phyloP scores from a whole-genome alignment of 2,329 filamentous ascomycete species.

The Sporothrix protearum region DNA sequence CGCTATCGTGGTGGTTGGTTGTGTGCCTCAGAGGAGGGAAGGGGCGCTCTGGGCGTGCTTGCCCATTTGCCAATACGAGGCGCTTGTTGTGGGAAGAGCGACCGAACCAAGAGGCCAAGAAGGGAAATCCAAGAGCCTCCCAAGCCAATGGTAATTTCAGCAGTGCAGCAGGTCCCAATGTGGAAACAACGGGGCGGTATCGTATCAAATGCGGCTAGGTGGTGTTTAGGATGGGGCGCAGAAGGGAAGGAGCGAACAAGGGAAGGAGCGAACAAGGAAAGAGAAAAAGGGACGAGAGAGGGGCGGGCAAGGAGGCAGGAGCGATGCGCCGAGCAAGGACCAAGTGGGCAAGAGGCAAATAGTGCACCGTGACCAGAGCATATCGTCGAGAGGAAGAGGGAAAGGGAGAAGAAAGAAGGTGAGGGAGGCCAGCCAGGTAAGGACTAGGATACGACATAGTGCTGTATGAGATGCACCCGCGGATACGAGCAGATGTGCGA shows the following conservation, averaged over 20 bases:
- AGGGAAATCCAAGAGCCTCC: not conserved
- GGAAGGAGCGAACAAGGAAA: not conserved
- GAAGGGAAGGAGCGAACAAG: not conserved
- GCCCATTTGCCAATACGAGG: constrained; percentile 17
- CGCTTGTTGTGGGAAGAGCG: not conserved
- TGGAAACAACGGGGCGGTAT: constrained; percentile 19
- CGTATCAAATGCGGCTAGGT: constrained; percentile 21
- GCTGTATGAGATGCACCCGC: not conserved
- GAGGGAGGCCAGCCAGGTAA: not conserved
- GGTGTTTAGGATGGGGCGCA: not conserved
- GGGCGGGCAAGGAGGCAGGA: not conserved
- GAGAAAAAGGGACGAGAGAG: not conserved
- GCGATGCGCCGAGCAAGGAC: constrained; percentile 6
- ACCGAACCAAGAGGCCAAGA: not conserved
- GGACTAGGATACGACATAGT: constrained; percentile 1
- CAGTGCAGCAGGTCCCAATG: not conserved
- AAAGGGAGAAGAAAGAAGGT: not conserved
- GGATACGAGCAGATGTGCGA: not conserved
- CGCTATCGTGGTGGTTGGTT: not conserved
- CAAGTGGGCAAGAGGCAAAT: constrained; percentile 12
- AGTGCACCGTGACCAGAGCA: not conserved
- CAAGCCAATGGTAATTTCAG: not conserved
- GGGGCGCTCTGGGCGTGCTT: constrained; percentile 1
- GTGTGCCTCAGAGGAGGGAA: constrained; percentile 14
- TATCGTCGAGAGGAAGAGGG: not conserved